Evolutionary conservation across 768 basidiomycete species (phyloP), one percentile per base, ranked within the genome.

Genomic region (Leccinum olivaceopallidum): DNA sequence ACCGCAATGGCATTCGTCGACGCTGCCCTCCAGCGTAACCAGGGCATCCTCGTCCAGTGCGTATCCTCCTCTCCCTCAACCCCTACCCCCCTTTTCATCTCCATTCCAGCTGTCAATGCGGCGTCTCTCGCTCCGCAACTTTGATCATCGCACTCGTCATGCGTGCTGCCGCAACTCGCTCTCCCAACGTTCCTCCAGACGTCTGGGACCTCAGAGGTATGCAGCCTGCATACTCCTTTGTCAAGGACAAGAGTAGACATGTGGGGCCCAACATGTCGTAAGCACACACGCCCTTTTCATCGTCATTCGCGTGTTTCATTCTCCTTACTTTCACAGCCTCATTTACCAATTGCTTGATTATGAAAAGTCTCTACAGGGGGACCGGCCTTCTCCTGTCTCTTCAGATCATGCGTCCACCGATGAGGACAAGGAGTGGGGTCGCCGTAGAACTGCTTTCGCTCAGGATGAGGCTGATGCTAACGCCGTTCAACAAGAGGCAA

Each of bases 231-330:
- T 96, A 96, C 74, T 77, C 87, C 52, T 96, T 85, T 76, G 94
- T 95, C 48, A 95, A 95, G 75, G 83, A 88, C 70, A 94, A 92
- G 78, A 92, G 90, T 73, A 86, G 84, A 74, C 89, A 88, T 79
- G 84, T 93, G 60, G 91, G 94, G 20, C 94, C 94, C 57, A 96
- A 96, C 75, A 95, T 96, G 87, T 94, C 92, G 90, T 94, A 78
- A 76, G 92, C 87, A 39, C 57, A 51, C 60, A 66, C 68, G 59
- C 63, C 56, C 50, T 44, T 60, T 60, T 69, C 65, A 71, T 67
- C 62, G 60, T 52, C 64, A 22, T 65, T 55, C 67, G 61, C 64
- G 49, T 60, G 60, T 70, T 60, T 62, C 62, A 67, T 66, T 60
- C 66, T 52, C 61, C 60, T 63, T 57, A 65, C 53, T 65, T 60